Conservation (phyloP, 768 basidiomycete genomes). For the Suillus alpinus region DNA sequence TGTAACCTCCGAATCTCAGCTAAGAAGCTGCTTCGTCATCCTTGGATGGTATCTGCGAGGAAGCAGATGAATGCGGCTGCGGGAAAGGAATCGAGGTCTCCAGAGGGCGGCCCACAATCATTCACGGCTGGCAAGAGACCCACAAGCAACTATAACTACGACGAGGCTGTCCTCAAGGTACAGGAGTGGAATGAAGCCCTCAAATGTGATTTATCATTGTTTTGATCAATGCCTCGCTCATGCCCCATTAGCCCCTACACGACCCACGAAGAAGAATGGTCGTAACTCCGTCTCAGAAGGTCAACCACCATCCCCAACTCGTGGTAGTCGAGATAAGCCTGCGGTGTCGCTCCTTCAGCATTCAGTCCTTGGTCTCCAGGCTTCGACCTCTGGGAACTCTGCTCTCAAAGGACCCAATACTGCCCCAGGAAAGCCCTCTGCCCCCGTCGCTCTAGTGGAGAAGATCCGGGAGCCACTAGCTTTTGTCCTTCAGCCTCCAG, state of each 20-base stretch:
- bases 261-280: constrained; percentile 65
- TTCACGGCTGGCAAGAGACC: constrained; percentile 44
- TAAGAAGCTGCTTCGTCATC: constrained; percentile 87
- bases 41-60: constrained; percentile 91
- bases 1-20: constrained; percentile 92
- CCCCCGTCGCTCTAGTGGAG: constrained; percentile 32
- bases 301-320: constrained; percentile 44
- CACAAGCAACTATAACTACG: constrained; percentile 80
- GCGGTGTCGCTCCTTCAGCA: constrained; percentile 26
- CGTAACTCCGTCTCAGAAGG: constrained; percentile 35
- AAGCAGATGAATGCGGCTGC: constrained; percentile 56
- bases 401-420: constrained; percentile 19
- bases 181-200: constrained; percentile 99
- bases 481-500: constrained; percentile 67
- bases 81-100: constrained; percentile 22
- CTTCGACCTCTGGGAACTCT: constrained; percentile 32
- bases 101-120: constrained; percentile 17
- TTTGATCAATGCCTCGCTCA: constrained; percentile 5
- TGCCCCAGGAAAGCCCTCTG: constrained; percentile 18
- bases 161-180: constrained; percentile 91
- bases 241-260: constrained; percentile 56
- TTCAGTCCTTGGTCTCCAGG: constrained; percentile 33
- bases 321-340: constrained; percentile 27
- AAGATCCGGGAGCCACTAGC: constrained; percentile 54
- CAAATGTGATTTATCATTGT: constrained; percentile 58